phyloP scores from a whole-genome alignment of 768 basidiomycete genomes.

The Tubosaeta sp. region DNA sequence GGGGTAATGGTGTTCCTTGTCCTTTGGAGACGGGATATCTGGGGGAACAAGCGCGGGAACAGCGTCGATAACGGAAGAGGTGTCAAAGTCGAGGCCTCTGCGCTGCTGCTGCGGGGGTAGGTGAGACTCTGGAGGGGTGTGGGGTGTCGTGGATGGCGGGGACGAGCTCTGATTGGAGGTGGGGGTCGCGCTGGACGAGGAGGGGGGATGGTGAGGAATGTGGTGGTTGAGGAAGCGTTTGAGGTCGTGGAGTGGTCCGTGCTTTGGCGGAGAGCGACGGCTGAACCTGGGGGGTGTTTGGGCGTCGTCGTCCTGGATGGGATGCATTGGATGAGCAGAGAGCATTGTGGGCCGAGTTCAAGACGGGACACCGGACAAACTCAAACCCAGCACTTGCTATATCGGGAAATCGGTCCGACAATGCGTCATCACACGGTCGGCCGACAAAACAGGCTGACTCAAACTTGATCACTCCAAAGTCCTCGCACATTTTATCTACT shows the following conservation, averaged over 20 bases:
- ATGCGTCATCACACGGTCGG: conserved; percentile 15
- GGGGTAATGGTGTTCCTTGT: conserved; percentile 23
- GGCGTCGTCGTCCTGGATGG: neutral
- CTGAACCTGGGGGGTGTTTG: conserved; percentile 20
- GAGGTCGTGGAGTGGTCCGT: conserved; percentile 84
- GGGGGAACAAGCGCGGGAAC: conserved; percentile 23
- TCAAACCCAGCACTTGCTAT: conserved; percentile 8
- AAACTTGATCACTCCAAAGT: neutral
- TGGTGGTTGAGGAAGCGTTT: conserved; percentile 95
- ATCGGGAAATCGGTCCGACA: conserved; percentile 18
- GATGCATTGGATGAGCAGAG: conserved; percentile 36
- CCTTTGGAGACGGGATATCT: conserved; percentile 18
- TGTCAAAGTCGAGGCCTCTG: conserved; percentile 34
- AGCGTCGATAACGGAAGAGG: conserved; percentile 29
- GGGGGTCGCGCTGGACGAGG: conserved; percentile 8
- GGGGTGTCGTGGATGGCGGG: conserved; percentile 21
- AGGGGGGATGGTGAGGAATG: conserved; percentile 47
- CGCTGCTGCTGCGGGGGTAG: conserved; percentile 34
- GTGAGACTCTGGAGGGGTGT: conserved; percentile 30
- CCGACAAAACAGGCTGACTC: conserved; percentile 7
- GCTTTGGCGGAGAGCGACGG: conserved; percentile 32
- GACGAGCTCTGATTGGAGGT: conserved; percentile 28
- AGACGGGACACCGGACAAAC: neutral
- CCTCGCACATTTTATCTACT: neutral
- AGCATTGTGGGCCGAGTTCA: conserved; percentile 28